phyloP scores from a whole-genome alignment of 345 rosid species.

The Lumnitzera racemosa region DNA sequence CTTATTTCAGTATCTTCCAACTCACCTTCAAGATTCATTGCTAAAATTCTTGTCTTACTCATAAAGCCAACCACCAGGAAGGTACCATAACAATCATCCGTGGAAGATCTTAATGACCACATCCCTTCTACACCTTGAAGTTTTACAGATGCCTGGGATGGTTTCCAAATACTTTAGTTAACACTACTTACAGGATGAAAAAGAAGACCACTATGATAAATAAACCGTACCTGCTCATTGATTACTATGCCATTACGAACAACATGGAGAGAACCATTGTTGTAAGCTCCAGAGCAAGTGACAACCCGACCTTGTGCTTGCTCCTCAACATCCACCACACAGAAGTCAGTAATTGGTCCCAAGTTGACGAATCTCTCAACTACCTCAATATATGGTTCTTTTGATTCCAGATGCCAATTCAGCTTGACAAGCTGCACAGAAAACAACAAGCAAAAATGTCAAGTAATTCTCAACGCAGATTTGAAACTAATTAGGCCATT shows the following conservation, averaged over 20 bases:
- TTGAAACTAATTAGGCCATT: no score
- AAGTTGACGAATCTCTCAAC: slow-evolving; percentile 80
- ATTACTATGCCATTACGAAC: slow-evolving; percentile 98
- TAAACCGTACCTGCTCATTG: slow-evolving; percentile 69
- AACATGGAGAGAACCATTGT: slow-evolving; percentile 93
- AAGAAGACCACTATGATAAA: slow-evolving; percentile 3
- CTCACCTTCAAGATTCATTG: slow-evolving; percentile 92
- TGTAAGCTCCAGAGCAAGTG: slow-evolving; percentile 94
- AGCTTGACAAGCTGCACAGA: slow-evolving; percentile 70
- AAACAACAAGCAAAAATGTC: slow-evolving; percentile 4
- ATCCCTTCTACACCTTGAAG: slow-evolving; percentile 98
- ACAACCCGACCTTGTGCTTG: slow-evolving; percentile 99
- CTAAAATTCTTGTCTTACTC: slow-evolving; percentile 83
- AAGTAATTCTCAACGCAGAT: neutral
- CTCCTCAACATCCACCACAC: slow-evolving; percentile 94
- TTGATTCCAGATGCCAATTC: slow-evolving; percentile 74
- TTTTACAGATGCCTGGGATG: slow-evolving; percentile 78
- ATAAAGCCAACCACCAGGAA: slow-evolving; percentile 93
- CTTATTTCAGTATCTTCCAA: slow-evolving; percentile 96
- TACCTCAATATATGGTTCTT: slow-evolving; percentile 84
- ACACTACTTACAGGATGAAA: neutral
- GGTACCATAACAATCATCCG: slow-evolving; percentile 83
- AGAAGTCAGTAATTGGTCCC: slow-evolving; percentile 92
- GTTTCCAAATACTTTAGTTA: slow-evolving; percentile 4
- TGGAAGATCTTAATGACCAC: slow-evolving; percentile 91